phyloP scores from a whole-genome alignment of 495 filamentous ascomycete genomes.

The Recurvomyces mirabilis region DNA sequence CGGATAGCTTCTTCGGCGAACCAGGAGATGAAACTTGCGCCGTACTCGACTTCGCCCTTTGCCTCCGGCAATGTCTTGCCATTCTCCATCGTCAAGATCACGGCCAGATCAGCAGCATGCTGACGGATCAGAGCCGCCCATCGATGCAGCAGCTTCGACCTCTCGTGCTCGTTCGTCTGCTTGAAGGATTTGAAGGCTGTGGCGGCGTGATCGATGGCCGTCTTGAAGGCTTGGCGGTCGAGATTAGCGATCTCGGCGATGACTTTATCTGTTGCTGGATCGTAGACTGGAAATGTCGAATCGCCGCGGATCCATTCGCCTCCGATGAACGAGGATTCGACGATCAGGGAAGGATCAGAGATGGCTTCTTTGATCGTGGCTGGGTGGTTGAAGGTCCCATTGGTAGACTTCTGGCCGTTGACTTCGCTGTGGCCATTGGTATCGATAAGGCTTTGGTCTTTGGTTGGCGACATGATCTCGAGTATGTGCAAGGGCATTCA shows the following conservation, averaged over 20 bases:
- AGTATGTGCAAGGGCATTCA: too few relatives aligned
- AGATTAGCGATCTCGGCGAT: slow-evolving; percentile 86
- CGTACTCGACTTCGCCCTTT: slow-evolving; percentile 60
- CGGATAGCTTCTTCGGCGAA: slow-evolving; percentile 66
- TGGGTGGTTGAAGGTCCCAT: too few relatives aligned
- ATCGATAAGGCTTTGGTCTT: too few relatives aligned
- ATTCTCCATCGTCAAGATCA: slow-evolving; percentile 60
- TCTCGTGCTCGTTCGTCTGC: slow-evolving; percentile 58
- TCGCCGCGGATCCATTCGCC: too few relatives aligned
- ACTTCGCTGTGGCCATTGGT: too few relatives aligned
- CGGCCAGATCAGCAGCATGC: slow-evolving; percentile 78
- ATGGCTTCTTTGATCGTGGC: too few relatives aligned
- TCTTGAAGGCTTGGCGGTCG: slow-evolving; percentile 57
- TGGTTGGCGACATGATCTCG: too few relatives aligned
- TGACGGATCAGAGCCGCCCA: slow-evolving; percentile 88
- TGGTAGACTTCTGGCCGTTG: too few relatives aligned
- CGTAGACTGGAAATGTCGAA: slow-evolving; percentile 44
- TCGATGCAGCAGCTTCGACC: slow-evolving; percentile 62
- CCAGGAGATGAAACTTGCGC: slow-evolving; percentile 67
- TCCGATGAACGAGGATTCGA: too few relatives aligned
- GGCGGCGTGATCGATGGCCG: slow-evolving; percentile 64
- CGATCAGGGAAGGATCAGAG: too few relatives aligned
- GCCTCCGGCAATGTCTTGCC: slow-evolving; percentile 57
- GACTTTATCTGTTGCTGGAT: slow-evolving; percentile 66
- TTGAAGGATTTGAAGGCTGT: slow-evolving; percentile 68